Evolutionary conservation across 139 green algal genomes (phyloP), one percentile per base, ranked within the genome.

Genomic region (Chlamydomonas asymmetrica): DNA sequence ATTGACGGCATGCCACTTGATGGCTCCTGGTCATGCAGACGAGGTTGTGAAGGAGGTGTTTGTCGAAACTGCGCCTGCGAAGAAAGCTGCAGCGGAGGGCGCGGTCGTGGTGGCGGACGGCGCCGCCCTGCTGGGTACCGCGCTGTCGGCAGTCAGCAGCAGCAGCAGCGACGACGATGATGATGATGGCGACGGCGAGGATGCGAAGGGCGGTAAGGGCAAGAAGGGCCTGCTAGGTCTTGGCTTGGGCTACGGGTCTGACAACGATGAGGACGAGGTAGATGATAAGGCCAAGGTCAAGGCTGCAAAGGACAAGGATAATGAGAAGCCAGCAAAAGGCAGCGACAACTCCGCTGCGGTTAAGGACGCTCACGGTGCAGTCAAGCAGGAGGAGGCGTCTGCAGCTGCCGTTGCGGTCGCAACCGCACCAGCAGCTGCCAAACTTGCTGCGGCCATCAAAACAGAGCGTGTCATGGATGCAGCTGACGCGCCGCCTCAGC

Each of bases 1-100:
- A 37, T 32, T 48, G 34, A 2, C 35, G 31, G 23, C 48, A 10
- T 23, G 31, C 23, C 35, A 4, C 39, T 71, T 27, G 5, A 1
- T 57, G 5, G 5, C 3, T 2, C 39, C 40, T 57, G 25, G 29
- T 39, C 63, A 37, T 63, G 70, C 84, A 89, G 84, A 87, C 37
- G 77, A 83, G 56, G 70, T 89, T 37, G 84, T 78, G 1, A 41
- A 72, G 13, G 78, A 87, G 62, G 81, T 87, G 40, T 85, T 80
- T 25, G 59, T 39, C 20, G 63, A 76, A 43, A 40, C 43, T 10
- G 63, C 63, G 25, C n/a, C 60, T 5, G 38, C 54, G 52, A 23
- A 8, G 45, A 60, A 70, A 38, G 56, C 54, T 3, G 57, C 68
- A 1, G 29, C 34, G 38, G 65, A 25, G 22, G 75, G 76, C 4